Conservation (phyloP, 805 yeast genomes). For the Lachancea quebecensis region DNA sequence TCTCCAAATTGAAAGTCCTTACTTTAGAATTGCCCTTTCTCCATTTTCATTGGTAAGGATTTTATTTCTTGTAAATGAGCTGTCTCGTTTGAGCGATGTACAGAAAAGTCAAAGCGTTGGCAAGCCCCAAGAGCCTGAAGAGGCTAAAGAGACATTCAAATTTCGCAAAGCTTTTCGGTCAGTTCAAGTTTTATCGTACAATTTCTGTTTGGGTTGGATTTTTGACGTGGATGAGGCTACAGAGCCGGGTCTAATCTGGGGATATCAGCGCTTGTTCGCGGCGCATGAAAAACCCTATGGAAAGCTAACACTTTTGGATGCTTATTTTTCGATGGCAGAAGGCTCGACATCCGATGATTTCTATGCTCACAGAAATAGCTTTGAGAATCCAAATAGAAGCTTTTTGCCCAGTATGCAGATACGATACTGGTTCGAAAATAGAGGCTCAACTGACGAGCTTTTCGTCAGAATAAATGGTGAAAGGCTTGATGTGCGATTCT, state of each 20-base stretch:
- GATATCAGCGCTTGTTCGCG: slow-evolving; percentile 68
- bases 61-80: slow-evolving; percentile 32
- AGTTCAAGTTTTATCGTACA: slow-evolving; percentile 52
- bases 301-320: slow-evolving; percentile 58
- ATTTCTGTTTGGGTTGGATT: slow-evolving; percentile 74
- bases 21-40: slow-evolving; percentile 51
- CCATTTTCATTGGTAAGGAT: slow-evolving; percentile 42
- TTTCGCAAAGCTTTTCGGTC: slow-evolving; percentile 33
- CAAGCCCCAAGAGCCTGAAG: background rate
- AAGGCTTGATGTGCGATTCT: slow-evolving; percentile 55
- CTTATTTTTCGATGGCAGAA: slow-evolving; percentile 65
- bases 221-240: slow-evolving; percentile 39
- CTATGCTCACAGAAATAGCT: slow-evolving; percentile 42
- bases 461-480: slow-evolving; percentile 57
- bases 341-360: slow-evolving; percentile 47
- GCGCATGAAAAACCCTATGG: slow-evolving; percentile 57
- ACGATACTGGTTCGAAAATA: slow-evolving; percentile 25
- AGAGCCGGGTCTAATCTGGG: slow-evolving; percentile 69
- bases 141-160: background rate
- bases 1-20: slow-evolving; percentile 51
- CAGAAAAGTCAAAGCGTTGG: background rate
- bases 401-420: slow-evolving; percentile 64
- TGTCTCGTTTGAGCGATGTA: background rate
- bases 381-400: slow-evolving; percentile 49
- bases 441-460: slow-evolving; percentile 37